Conservation (phyloP, 2,329 filamentous ascomycete species). For the Cladosporium halotolerans region DNA sequence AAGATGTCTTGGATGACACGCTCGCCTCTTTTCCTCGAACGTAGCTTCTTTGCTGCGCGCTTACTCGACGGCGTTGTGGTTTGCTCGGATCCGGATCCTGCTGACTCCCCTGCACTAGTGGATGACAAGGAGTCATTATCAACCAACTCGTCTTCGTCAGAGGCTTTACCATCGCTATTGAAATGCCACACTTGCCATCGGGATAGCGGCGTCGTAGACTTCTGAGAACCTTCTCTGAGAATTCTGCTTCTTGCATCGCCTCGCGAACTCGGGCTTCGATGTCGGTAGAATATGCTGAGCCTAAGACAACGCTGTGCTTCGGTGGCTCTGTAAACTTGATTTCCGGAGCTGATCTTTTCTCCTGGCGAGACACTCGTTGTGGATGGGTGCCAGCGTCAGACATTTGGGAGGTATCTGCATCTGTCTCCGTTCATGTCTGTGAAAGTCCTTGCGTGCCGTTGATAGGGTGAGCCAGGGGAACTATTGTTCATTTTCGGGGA, state of each 20-base stretch:
- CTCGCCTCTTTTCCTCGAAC: constrained; percentile 12
- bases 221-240: constrained; percentile 17
- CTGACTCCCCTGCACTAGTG: not conserved
- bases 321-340: not conserved
- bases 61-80: not conserved
- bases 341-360: not conserved
- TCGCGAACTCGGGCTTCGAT: not conserved
- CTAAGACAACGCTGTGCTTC: not conserved
- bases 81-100: not conserved
- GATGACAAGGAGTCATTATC: not conserved
- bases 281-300: not conserved
- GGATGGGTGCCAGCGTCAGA: no score
- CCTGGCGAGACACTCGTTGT: no score
- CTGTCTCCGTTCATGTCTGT: no score
- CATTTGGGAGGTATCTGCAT: no score
- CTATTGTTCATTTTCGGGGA: no score
- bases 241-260: constrained; percentile 1
- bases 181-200: constrained; percentile 24
- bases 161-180: constrained; percentile 12
- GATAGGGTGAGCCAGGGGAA: no score
- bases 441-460: no score
- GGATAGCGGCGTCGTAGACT: constrained; percentile 19
- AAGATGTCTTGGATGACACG: constrained; percentile 33
- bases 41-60: not conserved
- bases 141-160: not conserved